A percentile compares a stretch with the other conserved stretches of the same genome.
phyloP scores from a whole-genome alignment of 331 rosid species.

The Rosa hybrid region DNA sequence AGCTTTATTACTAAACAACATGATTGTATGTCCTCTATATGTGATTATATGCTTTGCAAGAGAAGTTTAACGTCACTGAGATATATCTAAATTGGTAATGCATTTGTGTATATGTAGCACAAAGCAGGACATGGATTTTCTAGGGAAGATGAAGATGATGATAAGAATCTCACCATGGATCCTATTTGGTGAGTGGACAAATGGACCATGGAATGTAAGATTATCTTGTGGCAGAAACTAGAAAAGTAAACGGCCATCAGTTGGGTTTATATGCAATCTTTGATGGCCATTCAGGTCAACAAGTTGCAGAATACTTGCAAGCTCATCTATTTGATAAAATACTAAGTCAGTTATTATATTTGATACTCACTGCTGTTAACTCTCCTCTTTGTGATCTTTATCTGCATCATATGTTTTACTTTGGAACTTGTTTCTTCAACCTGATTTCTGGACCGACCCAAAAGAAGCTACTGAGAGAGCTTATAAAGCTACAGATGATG shows the following conservation, averaged over 20 bases:
- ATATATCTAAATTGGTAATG: background rate
- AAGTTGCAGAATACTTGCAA: conserved; percentile 57
- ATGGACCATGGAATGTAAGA: conserved; percentile 1
- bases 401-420: background rate
- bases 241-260: conserved; percentile 38
- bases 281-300: conserved; percentile 53
- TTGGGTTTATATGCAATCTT: conserved; percentile 59
- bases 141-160: background rate
- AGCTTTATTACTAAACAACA: background rate
- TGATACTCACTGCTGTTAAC: background rate
- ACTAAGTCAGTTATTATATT: conserved; percentile 33
- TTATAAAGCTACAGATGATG: conserved; percentile 45
- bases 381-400: background rate
- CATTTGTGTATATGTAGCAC: background rate
- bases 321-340: conserved; percentile 52
- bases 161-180: background rate
- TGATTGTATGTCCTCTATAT: background rate
- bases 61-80: background rate
- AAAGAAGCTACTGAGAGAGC: conserved; percentile 50
- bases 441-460: conserved; percentile 59
- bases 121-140: background rate
- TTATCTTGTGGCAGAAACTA: conserved; percentile 36
- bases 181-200: background rate
- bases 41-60: background rate
- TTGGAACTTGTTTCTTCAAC: conserved; percentile 27